phyloP scores from a whole-genome alignment of 139 green algal species.

The Chlamydomonas sphaeroides region DNA sequence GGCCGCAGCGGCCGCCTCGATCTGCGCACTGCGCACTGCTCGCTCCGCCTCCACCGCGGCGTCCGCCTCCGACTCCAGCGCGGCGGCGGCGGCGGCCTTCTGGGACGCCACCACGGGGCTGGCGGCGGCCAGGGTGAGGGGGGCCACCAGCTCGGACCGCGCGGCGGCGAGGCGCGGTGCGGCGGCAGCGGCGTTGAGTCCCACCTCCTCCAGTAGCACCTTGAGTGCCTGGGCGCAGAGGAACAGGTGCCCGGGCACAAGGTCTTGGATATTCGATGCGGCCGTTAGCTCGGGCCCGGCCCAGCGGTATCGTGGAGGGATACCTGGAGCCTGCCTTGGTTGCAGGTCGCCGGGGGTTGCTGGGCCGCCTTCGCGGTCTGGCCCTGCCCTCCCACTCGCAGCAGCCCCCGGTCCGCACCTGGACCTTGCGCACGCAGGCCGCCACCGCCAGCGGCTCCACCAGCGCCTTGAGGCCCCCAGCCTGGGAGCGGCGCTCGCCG shows the following conservation, averaged over 20 bases:
- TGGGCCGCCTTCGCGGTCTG: neutral
- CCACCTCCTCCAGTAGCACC: constrained; percentile 12
- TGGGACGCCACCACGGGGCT: neutral
- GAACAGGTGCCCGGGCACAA: too few species aligned
- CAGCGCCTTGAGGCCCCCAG: neutral
- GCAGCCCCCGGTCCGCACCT: too few species aligned
- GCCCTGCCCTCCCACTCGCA: too few species aligned
- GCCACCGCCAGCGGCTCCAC: constrained; percentile 34
- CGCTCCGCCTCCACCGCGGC: constrained; percentile 26
- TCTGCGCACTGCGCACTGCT: constrained; percentile 2
- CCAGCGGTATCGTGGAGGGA: too few species aligned
- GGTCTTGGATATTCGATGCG: too few species aligned
- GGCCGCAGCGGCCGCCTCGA: constrained; percentile 3
- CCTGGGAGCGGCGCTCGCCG: constrained; percentile 1
- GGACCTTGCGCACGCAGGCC: constrained; percentile 1
- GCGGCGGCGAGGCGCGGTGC: neutral
- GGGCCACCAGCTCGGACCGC: neutral
- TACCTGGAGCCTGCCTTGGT: too few species aligned
- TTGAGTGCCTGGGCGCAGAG: constrained; percentile 5
- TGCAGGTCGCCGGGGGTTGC: too few species aligned
- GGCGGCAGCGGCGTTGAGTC: neutral
- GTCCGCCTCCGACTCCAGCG: constrained; percentile 13
- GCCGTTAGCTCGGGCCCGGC: too few species aligned
- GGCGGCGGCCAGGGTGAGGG: neutral
- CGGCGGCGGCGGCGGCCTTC: constrained; percentile 16